Base-by-base conservation (phyloP, 192 early-diverging fungal genomes). In the Backusella tuberculispora region DNA sequence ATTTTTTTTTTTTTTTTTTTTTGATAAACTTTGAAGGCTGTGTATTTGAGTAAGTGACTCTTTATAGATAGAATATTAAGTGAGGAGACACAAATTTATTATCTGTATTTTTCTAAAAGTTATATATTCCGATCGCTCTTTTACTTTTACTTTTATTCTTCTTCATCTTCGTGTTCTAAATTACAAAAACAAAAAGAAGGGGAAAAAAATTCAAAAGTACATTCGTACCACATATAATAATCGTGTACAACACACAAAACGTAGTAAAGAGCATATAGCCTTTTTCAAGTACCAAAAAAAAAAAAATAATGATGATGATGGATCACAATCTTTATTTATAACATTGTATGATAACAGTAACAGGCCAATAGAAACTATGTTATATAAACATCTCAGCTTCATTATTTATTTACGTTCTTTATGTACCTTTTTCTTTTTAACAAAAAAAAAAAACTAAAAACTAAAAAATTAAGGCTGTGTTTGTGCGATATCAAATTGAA, bases 1-100 rank as follows among this genome's bases (percentile, higher is more conserved):
- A n/a, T n/a, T n/a, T n/a, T n/a, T n/a, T n/a, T n/a, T 12, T 46
- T 46, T 46, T 47, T 47, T 47, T 50, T 50, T 50, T 50, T 50
- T 46, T 46, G 45, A 12, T 6, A 15, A n/a, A 6, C 21, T 53
- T 53, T 53, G 19, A 53, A 53, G 50, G 50, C 50, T 53, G 50
- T 53, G 50, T 24, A 21, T 7, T 21, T 53, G 50, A 53, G 21
- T 53, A 53, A 53, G 47, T 14, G 6, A n/a, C 47, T 15, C 0
- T 50, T 17, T 19, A 21, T 24, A 17, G 50, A 24, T 19, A 19
- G 2, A 9, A 53, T 9, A 19, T 6, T 6, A 53, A 10, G 5
- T 21, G 19, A 53, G 21, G 21, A 24, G 19, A 10, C 8, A 53
- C 50, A 53, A 53, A 53, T 8, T n/a, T 53, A 53, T 21, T 53